Evolutionary conservation across 1,284 basidiomycete genomes (phyloP).

Genomic region (Coniophora puteana): DNA sequence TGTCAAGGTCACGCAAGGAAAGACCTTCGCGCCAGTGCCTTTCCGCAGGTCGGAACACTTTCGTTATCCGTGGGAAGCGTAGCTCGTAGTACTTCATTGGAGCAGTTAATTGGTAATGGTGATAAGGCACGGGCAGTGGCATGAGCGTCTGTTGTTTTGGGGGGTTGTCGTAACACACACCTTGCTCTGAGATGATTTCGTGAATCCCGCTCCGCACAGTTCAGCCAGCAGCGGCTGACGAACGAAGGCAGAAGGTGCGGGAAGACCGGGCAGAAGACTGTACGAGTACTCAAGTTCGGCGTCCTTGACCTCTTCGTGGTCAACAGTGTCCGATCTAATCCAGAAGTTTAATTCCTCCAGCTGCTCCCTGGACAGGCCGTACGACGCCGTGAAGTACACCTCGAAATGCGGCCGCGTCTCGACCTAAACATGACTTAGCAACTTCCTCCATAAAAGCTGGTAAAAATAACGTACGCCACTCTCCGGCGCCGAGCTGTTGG

Average conservation of each 20-base stretch:
- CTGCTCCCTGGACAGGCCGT: slow-evolving; percentile 61
- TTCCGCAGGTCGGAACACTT: slow-evolving; percentile 57
- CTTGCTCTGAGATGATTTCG: slow-evolving; percentile 51
- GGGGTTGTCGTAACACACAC: slow-evolving; percentile 36
- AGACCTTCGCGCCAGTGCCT: slow-evolving; percentile 59
- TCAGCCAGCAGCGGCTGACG: slow-evolving; percentile 65
- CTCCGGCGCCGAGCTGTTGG: slow-evolving; percentile 35
- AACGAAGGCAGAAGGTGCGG: slow-evolving; percentile 56
- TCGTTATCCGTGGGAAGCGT: slow-evolving; percentile 76
- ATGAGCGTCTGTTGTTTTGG: too few species aligned
- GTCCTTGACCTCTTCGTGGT: slow-evolving; percentile 21
- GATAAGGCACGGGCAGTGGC: too few species aligned
- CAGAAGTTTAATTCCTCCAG: slow-evolving; percentile 70
- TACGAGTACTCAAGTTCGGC: slow-evolving; percentile 49
- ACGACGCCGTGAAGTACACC: slow-evolving; percentile 71
- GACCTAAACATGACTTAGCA: slow-evolving; percentile 27
- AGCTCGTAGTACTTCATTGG: slow-evolving; percentile 70
- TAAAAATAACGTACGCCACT: slow-evolving; percentile 31
- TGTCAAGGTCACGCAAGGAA: slow-evolving; percentile 43
- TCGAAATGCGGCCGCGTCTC: slow-evolving; percentile 55
- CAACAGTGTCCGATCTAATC: slow-evolving; percentile 46
- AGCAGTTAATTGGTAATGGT: too few species aligned
- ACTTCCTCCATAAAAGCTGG: neutral
- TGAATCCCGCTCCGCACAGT: slow-evolving; percentile 79
- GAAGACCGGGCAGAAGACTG: slow-evolving; percentile 42